Conservation (phyloP, 805 yeast species). For the Saccharomycodes ludwigii region DNA sequence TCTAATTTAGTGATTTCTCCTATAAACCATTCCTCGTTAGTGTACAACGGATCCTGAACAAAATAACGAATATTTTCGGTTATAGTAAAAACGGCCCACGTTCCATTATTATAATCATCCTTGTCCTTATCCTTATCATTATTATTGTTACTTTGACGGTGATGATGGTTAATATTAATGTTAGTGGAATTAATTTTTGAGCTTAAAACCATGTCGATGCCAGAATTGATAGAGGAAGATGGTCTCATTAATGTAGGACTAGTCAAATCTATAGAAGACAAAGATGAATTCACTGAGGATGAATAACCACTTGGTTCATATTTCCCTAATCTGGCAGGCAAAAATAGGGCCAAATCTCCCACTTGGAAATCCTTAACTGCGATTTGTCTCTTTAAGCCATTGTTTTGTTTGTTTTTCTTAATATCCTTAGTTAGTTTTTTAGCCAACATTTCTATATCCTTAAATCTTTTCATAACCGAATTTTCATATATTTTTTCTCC, state of each 20-base stretch:
- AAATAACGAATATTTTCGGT: conserved; percentile 79
- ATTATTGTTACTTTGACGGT: conserved; percentile 8
- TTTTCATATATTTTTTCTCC: conserved; percentile 20
- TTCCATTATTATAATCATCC: conserved; percentile 24
- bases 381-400: conserved; percentile 34
- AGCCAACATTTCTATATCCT: conserved; percentile 83
- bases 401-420: conserved; percentile 30
- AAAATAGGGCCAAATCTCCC: conserved; percentile 72
- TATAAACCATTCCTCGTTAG: conserved; percentile 68
- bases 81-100: conserved; percentile 91
- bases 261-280: conserved; percentile 12
- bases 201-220: too few species aligned
- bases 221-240: too few species aligned
- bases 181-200: too few species aligned
- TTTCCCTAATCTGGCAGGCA: conserved; percentile 56
- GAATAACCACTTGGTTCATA: conserved; percentile 10
- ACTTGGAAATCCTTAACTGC: conserved; percentile 53
- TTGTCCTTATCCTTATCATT: conserved; percentile 9
- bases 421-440: conserved; percentile 71
- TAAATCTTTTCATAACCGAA: conserved; percentile 60
- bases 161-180: too few species aligned
- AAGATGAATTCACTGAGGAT: conserved; percentile 10
- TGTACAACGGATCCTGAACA: conserved; percentile 33
- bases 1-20: conserved; percentile 54
- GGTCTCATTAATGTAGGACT: neutral